These are phyloP conservation scores for Crithidia expoeki DNA, from an alignment of 208 protist species.

Conservation along the genomic window DNA sequence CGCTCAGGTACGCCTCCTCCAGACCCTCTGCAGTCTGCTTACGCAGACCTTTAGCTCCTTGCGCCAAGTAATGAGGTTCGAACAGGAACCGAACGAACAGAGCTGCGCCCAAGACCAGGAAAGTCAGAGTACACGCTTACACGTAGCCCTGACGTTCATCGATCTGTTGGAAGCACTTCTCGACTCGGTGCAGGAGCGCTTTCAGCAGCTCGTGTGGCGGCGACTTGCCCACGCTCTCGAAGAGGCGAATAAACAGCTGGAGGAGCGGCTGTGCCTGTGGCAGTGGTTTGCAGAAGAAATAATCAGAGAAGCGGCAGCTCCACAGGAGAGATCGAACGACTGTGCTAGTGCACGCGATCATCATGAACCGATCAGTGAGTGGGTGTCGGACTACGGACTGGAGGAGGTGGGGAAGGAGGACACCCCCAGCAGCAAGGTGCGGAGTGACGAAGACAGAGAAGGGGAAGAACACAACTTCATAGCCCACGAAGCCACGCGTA, in stretches of 20 bases:
- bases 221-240: conserved; percentile 60
- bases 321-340: background rate
- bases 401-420: background rate
- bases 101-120: background rate
- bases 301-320: background rate
- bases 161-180: conserved; percentile 29
- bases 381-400: background rate
- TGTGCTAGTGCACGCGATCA: background rate
- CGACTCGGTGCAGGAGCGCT: conserved; percentile 28
- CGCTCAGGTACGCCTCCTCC: conserved; percentile 30
- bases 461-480: background rate
- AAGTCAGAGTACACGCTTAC: background rate
- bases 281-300: background rate
- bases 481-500: background rate
- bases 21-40: conserved; percentile 32
- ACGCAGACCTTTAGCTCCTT: conserved; percentile 25
- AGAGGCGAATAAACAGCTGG: conserved; percentile 48
- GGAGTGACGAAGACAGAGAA: background rate
- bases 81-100: background rate
- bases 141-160: conserved; percentile 18
- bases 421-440: background rate
- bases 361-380: background rate
- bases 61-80: conserved; percentile 15
- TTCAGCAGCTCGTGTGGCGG: conserved; percentile 43
- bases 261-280: conserved; percentile 38